Evolutionary conservation across 1,139 yeast species (phyloP).

Genomic region (Yamadazyma taylorii): DNA sequence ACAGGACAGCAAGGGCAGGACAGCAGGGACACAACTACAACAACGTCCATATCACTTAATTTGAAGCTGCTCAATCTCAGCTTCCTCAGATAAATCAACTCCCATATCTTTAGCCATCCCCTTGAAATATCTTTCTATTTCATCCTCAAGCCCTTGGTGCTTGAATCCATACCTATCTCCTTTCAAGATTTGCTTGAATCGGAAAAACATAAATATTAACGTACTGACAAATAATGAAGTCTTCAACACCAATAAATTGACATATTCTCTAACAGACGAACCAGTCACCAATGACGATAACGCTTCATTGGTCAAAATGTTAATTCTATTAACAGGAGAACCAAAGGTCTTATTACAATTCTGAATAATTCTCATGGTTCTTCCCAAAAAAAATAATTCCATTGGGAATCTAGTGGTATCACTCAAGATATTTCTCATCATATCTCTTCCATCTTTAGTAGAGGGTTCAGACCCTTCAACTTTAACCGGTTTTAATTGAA

Average conservation of each 20-base stretch:
- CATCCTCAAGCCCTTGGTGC: slow-evolving; percentile 48
- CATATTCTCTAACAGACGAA: slow-evolving; percentile 20
- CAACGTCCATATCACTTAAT: too few species aligned
- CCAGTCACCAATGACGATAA: slow-evolving; percentile 22
- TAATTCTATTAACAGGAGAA: slow-evolving; percentile 72
- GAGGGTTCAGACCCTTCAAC: slow-evolving; percentile 21
- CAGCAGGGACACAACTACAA: too few species aligned
- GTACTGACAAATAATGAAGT: slow-evolving; percentile 44
- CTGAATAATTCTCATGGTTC: slow-evolving; percentile 76
- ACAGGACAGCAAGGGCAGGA: too few species aligned
- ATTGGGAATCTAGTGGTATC: slow-evolving; percentile 69
- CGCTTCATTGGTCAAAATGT: slow-evolving; percentile 60
- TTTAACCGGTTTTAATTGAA: slow-evolving; percentile 49
- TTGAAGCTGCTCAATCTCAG: slow-evolving; percentile 5
- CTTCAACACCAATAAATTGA: slow-evolving; percentile 32
- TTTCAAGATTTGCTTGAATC: slow-evolving; percentile 38
- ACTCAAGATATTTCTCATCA: slow-evolving; percentile 44
- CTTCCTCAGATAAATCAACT: slow-evolving; percentile 21
- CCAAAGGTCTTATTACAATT: slow-evolving; percentile 65
- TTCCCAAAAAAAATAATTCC: slow-evolving; percentile 61
- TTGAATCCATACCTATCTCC: slow-evolving; percentile 35
- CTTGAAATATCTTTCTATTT: slow-evolving; percentile 43
- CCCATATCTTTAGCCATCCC: slow-evolving; percentile 45
- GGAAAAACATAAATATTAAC: slow-evolving; percentile 38
- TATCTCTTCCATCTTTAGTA: slow-evolving; percentile 26